Percentiles rank a stretch among this genome's conserved stretches.
Conservation (phyloP, 805 yeast genomes). For the Wickerhamomyces mucosus region DNA sequence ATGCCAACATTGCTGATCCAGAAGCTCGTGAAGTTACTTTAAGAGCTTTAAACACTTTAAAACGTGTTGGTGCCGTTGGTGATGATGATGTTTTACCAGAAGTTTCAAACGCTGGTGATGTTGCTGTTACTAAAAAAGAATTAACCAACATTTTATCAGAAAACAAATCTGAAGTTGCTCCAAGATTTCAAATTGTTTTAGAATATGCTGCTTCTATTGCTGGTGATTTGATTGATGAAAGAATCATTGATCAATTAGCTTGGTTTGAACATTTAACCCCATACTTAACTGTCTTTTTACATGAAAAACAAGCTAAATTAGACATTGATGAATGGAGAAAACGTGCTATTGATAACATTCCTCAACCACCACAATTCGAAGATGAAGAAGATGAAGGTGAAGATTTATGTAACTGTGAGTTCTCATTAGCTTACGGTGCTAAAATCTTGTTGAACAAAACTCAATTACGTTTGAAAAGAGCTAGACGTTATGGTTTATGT, state of each 20-base stretch:
- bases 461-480: constrained; percentile 97
- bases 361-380: constrained; percentile 91
- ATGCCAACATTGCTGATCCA: constrained; percentile 97
- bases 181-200: constrained; percentile 72
- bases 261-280: constrained; percentile 89
- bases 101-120: constrained; percentile 98
- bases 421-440: constrained; percentile 99
- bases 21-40: constrained; percentile 98
- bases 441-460: constrained; percentile 99
- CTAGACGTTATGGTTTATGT: constrained; percentile 98
- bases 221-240: constrained; percentile 98
- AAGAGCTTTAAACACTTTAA: constrained; percentile 94
- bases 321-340: constrained; percentile 91
- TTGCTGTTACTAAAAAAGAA: constrained; percentile 74
- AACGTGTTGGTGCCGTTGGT: constrained; percentile 97
- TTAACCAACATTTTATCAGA: constrained; percentile 63
- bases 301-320: constrained; percentile 85
- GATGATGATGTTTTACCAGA: constrained; percentile 89
- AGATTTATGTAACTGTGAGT: constrained; percentile 99
- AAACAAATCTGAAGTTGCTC: constrained; percentile 48
- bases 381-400: constrained; percentile 98
- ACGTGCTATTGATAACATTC: constrained; percentile 96
- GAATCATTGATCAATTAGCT: constrained; percentile 83
- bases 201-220: constrained; percentile 91
- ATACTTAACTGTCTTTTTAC: constrained; percentile 92